These are phyloP conservation scores for Orychophragmus violaceus DNA, from an alignment of 345 rosid genomes.

Conservation along the genomic window DNA sequence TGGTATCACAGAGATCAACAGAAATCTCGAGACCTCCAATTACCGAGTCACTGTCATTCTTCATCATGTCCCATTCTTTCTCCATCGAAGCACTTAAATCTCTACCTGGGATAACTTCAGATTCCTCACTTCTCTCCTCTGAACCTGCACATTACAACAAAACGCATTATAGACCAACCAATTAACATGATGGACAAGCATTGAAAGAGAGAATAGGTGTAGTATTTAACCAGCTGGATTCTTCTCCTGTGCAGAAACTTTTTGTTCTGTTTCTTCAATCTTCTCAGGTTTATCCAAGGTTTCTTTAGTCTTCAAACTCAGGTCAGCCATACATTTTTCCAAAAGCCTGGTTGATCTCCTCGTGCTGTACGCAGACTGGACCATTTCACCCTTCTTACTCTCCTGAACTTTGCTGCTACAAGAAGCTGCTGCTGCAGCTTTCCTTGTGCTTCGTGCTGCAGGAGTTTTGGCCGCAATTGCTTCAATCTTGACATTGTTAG, in stretches of 20 bases:
- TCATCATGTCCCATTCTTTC: conserved; percentile 24
- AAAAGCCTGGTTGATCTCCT: conserved; percentile 70
- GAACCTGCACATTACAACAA: conserved; percentile 7
- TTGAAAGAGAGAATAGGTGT: background rate
- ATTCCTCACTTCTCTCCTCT: conserved; percentile 14
- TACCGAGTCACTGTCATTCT: conserved; percentile 5
- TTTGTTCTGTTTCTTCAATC: background rate
- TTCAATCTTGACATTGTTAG: conserved; percentile 13
- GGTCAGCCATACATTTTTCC: conserved; percentile 47
- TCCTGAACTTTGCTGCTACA: conserved; percentile 17
- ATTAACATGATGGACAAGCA: background rate
- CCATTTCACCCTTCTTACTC: conserved; percentile 18
- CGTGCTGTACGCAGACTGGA: conserved; percentile 47
- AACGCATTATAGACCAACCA: background rate
- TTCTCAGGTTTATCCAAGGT: conserved; percentile 3
- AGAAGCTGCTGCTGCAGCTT: conserved; percentile 23
- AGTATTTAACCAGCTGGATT: conserved; percentile 13
- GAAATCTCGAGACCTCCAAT: background rate
- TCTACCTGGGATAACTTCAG: conserved; percentile 17
- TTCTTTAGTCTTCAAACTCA: conserved; percentile 42
- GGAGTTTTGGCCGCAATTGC: conserved; percentile 21
- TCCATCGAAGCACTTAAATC: conserved; percentile 28
- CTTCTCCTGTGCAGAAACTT: conserved; percentile 7
- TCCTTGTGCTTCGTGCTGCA: conserved; percentile 29
- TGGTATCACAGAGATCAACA: background rate